Evolutionary conservation across 306 rosid genomes (phyloP).

Genomic region (Senna tora): DNA sequence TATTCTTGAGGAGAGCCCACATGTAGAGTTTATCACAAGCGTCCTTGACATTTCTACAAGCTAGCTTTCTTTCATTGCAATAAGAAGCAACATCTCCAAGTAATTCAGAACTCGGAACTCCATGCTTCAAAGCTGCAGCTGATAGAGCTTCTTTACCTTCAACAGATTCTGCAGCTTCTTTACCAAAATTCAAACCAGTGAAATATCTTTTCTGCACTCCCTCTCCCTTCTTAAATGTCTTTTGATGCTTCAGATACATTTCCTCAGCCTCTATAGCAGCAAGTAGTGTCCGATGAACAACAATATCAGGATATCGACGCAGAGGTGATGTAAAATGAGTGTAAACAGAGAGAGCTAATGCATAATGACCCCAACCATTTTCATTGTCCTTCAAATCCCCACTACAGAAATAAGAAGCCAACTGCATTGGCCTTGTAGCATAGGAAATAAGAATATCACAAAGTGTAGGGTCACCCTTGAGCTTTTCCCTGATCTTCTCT

Average conservation of each 20-base stretch:
- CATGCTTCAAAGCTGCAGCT: conserved; percentile 67
- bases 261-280: conserved; percentile 83
- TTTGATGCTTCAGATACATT: conserved; percentile 50
- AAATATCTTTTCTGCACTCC: conserved; percentile 53
- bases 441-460: conserved; percentile 59
- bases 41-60: conserved; percentile 70
- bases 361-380: conserved; percentile 72
- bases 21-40: conserved; percentile 76
- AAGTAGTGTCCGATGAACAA: conserved; percentile 81
- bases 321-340: conserved; percentile 92
- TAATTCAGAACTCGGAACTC: conserved; percentile 53
- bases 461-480: conserved; percentile 68
- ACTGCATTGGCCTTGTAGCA: conserved; percentile 81
- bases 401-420: conserved; percentile 76
- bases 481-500: conserved; percentile 63
- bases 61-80: conserved; percentile 81
- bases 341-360: conserved; percentile 72
- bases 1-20: conserved; percentile 73
- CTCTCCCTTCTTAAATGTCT: conserved; percentile 35
- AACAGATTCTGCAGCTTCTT: conserved; percentile 65
- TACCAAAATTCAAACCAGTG: conserved; percentile 68
- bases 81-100: conserved; percentile 62
- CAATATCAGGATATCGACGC: conserved; percentile 85
- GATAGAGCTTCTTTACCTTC: conserved; percentile 67
- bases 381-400: conserved; percentile 57